Base-by-base conservation (phyloP, 345 rosid genomes). In the Cardiospermum halicacabum region DNA sequence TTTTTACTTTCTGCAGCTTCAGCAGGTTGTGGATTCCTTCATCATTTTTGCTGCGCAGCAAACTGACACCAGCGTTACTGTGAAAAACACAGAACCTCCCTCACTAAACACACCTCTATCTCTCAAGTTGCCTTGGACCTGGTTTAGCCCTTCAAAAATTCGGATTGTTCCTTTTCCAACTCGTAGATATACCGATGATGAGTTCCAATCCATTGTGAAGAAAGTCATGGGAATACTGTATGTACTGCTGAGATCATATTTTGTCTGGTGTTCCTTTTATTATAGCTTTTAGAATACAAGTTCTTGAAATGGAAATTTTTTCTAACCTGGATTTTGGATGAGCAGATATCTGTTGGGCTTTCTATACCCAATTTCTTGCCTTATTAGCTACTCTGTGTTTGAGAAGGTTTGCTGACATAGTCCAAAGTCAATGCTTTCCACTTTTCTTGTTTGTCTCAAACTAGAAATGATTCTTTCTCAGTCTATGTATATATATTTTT, bases 81-180 rank as follows among this genome's bases (percentile, higher is more conserved):
- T 49, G 65, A 76, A 62, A 64, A 62, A 69, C 26, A 7, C 48
- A 42, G 75, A 75, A 69, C 65, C 75, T 70, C 73, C 65, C 72
- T 45, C 69, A 9, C 60, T 49, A 5, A 45, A 42, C 57, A 53
- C 56, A 25, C 10, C 73, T 61, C 66, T 85, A 68, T 75, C 66
- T 13, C 67, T 77, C 19, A 78, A 77, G 71, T 69, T 69, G 50
- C 82, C 86, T 47, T 90, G 98, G 98, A 85, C 70, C 49, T 78
- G 75, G 53, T 86, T 73, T 77, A 82, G 82, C 77, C 98, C 98
- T 64, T 81, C 97, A 53, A 83, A 67, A 69, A 88, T 90, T 72
- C 79, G 92, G 80, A 73, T 90, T 63, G 97, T 76, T 76, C 98
- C 98, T 60, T 93, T 93, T 82, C 98, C 98, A 53, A 93, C 98